Percentiles rank a stretch among this genome's conserved stretches.
Evolutionary conservation across 1,284 basidiomycete genomes (phyloP).

Genomic region (Melampsora larici-populina): DNA sequence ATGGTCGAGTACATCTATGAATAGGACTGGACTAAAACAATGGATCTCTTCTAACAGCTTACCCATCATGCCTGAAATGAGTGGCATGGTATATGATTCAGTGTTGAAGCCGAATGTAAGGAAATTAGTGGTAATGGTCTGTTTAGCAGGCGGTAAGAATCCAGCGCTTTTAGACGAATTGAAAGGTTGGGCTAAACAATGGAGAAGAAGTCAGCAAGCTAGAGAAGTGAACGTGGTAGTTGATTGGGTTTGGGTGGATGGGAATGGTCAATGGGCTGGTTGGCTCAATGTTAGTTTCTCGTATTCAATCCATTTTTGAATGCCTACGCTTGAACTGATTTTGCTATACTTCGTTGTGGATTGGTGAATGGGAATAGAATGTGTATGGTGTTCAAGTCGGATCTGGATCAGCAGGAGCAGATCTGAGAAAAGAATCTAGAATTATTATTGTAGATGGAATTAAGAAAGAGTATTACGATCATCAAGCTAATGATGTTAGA

Average conservation of each 20-base stretch:
- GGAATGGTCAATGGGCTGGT: slow-evolving; percentile 9
- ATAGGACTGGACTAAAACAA: not conserved
- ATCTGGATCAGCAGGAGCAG: not conserved
- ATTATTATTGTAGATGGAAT: slow-evolving; percentile 25
- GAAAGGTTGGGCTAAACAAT: slow-evolving; percentile 35
- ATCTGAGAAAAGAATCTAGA: not conserved
- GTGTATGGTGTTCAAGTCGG: not conserved
- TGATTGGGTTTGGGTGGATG: slow-evolving; percentile 38
- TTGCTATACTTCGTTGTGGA: too few relatives aligned
- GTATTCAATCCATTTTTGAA: not conserved
- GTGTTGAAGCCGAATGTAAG: slow-evolving; percentile 1
- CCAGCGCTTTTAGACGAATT: not conserved
- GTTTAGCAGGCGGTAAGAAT: not conserved
- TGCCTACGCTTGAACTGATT: not conserved
- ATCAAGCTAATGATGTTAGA: slow-evolving; percentile 14
- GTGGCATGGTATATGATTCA: not conserved
- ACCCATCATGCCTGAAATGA: slow-evolving; percentile 5
- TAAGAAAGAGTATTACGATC: slow-evolving; percentile 19
- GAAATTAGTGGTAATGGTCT: slow-evolving; percentile 24
- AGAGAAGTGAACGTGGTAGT: slow-evolving; percentile 2
- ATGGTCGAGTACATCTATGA: slow-evolving; percentile 17
- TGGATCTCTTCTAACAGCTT: slow-evolving; percentile 20
- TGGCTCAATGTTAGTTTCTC: slow-evolving; percentile 26
- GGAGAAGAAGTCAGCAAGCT: slow-evolving; percentile 32
- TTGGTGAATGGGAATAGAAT: not conserved